Conservation (phyloP, 768 basidiomycete species). For the Trametes sanguinea region DNA sequence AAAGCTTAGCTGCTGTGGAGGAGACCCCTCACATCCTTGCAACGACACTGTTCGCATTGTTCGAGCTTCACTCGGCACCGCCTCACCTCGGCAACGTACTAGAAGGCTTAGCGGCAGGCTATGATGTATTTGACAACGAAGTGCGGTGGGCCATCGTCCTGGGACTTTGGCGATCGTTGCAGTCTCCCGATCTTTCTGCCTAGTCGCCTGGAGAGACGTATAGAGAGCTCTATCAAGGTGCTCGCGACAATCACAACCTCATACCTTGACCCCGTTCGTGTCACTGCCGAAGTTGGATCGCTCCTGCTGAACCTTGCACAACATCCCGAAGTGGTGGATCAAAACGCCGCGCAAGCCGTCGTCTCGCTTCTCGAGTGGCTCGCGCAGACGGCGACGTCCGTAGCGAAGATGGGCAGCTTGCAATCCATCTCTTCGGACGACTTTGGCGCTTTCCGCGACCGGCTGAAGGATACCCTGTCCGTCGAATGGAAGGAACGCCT, state of each 20-base stretch:
- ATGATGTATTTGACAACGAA: constrained; percentile 28
- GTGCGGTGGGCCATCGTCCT: constrained; percentile 40
- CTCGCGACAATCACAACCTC: constrained; percentile 17
- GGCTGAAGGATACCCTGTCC: constrained; percentile 34
- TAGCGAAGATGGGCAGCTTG: constrained; percentile 45
- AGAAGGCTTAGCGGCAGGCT: constrained; percentile 31
- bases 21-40: constrained; percentile 47
- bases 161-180: constrained; percentile 29
- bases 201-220: constrained; percentile 8
- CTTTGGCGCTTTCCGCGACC: constrained; percentile 49
- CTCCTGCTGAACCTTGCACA: constrained; percentile 4
- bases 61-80: constrained; percentile 52
- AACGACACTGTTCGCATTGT: constrained; percentile 45
- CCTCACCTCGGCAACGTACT: constrained; percentile 46
- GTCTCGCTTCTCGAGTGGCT: constrained; percentile 60
- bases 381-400: constrained; percentile 9
- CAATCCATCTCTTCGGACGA: constrained; percentile 40
- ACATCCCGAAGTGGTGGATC: constrained; percentile 29
- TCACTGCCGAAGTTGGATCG: constrained; percentile 13
- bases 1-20: constrained; percentile 42
- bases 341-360: constrained; percentile 40
- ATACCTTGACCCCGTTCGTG: constrained; percentile 10
- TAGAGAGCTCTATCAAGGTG: constrained; percentile 6
- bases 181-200: constrained; percentile 21
- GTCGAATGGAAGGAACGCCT: constrained; percentile 34